phyloP scores from a whole-genome alignment of 2,329 filamentous ascomycete species.

The Aspergillus sp. region DNA sequence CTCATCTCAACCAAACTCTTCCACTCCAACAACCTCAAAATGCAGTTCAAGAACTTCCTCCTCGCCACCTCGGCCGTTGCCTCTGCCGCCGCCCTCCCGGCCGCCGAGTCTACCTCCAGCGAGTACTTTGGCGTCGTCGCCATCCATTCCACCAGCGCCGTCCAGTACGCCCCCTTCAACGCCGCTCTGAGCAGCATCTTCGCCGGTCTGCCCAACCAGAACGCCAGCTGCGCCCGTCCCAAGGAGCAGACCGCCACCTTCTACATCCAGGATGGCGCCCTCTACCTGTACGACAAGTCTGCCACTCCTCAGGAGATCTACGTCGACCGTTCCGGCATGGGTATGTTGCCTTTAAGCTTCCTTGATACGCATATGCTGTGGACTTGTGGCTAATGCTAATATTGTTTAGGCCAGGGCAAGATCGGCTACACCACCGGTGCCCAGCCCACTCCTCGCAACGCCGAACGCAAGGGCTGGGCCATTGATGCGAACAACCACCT shows the following conservation, averaged over 20 bases:
- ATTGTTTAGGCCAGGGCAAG: conserved; percentile 54
- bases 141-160: conserved; percentile 48
- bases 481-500: conserved; percentile 47
- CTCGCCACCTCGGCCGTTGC: conserved; percentile 31
- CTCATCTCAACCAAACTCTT: no score
- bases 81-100: conserved; percentile 23
- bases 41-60: conserved; percentile 28
- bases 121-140: conserved; percentile 50
- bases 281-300: conserved; percentile 49
- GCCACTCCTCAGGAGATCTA: conserved; percentile 50
- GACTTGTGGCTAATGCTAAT: no score
- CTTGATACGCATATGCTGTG: background rate
- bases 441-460: conserved; percentile 38
- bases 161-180: conserved; percentile 49
- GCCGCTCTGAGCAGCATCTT: conserved; percentile 47
- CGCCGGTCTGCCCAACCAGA: conserved; percentile 44
- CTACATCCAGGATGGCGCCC: conserved; percentile 44
- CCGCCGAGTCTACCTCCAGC: conserved; percentile 15
- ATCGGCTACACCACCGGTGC: conserved; percentile 53
- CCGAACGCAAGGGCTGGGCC: conserved; percentile 49
- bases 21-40: conserved; percentile 9
- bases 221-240: conserved; percentile 47
- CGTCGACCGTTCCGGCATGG: conserved; percentile 59
- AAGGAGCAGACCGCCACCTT: conserved; percentile 50
- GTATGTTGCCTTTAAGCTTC: conserved; percentile 32